Conservation (phyloP, 441 rosid genomes). For the Raphanus hybrid region DNA sequence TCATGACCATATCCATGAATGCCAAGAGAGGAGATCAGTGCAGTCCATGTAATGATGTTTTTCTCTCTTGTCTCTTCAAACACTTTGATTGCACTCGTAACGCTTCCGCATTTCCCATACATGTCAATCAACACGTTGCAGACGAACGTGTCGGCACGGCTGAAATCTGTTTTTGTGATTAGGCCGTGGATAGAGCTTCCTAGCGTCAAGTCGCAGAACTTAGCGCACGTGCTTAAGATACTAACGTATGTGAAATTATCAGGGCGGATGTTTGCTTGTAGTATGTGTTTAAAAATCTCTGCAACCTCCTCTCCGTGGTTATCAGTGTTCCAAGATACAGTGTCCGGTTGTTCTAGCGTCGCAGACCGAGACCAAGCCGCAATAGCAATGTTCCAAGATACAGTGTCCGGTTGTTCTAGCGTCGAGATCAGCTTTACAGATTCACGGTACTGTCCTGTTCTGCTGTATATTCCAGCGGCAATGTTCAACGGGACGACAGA, state of each 20-base stretch:
- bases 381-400: conserved; percentile 81
- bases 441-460: conserved; percentile 61
- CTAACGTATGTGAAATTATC: conserved; percentile 84
- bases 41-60: not conserved
- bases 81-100: not conserved
- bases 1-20: not conserved
- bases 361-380: conserved; percentile 74
- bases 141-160: conserved; percentile 54
- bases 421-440: conserved; percentile 64
- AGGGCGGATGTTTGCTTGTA: conserved; percentile 49
- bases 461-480: conserved; percentile 71
- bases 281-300: conserved; percentile 68
- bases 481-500: conserved; percentile 55
- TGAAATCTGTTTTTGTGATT: conserved; percentile 61
- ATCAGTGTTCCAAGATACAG: conserved; percentile 78
- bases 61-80: conserved; percentile 5
- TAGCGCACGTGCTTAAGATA: conserved; percentile 56
- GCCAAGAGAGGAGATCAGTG: not conserved
- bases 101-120: conserved; percentile 88
- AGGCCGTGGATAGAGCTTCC: conserved; percentile 79
- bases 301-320: conserved; percentile 64
- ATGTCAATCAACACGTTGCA: conserved; percentile 75
- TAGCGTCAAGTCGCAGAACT: conserved; percentile 56
- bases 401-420: conserved; percentile 71
- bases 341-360: conserved; percentile 70